Evolutionary conservation across 306 rosid genomes (phyloP).

Genomic region (Fragaria iinumae): DNA sequence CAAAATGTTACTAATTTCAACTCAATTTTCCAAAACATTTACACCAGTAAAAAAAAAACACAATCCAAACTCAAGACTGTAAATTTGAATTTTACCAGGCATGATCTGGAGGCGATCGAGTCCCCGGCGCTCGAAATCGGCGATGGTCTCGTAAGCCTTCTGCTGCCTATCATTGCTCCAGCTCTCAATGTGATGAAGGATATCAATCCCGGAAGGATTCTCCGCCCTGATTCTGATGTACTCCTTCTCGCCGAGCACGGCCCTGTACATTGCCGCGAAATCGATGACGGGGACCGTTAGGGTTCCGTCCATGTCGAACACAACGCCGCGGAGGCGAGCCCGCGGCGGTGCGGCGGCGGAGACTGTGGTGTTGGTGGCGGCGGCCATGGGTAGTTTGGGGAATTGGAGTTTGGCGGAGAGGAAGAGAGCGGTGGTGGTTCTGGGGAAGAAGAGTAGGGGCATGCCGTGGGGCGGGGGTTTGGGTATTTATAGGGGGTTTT

Average conservation of each 20-base stretch:
- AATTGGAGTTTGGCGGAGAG: slow-evolving; percentile 16
- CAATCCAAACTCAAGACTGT: not conserved
- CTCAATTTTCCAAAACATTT: not conserved
- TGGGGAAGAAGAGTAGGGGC: slow-evolving; percentile 19
- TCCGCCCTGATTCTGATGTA: slow-evolving; percentile 45
- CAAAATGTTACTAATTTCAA: not conserved
- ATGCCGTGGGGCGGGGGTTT: not conserved
- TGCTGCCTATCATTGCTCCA: slow-evolving; percentile 61
- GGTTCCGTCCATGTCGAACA: slow-evolving; percentile 98
- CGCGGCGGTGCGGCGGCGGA: slow-evolving; percentile 14
- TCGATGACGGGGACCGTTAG: slow-evolving; percentile 88
- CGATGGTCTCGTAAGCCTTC: slow-evolving; percentile 62
- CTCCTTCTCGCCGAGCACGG: slow-evolving; percentile 81
- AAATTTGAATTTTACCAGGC: slow-evolving; percentile 52
- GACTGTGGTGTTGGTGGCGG: slow-evolving; percentile 19
- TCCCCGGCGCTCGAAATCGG: slow-evolving; percentile 71
- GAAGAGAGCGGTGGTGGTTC: slow-evolving; percentile 22
- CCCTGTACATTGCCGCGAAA: slow-evolving; percentile 73
- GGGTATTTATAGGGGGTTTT: slow-evolving; percentile 2
- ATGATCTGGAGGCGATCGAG: slow-evolving; percentile 77
- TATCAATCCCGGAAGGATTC: slow-evolving; percentile 76
- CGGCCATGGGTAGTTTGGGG: slow-evolving; percentile 32
- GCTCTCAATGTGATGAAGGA: slow-evolving; percentile 58
- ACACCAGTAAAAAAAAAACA: not conserved
- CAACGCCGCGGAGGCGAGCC: slow-evolving; percentile 75